A percentile compares a stretch with the other conserved stretches of the same genome.
phyloP scores from a whole-genome alignment of 2,329 filamentous ascomycete genomes.

The Aspergillus melleus region DNA sequence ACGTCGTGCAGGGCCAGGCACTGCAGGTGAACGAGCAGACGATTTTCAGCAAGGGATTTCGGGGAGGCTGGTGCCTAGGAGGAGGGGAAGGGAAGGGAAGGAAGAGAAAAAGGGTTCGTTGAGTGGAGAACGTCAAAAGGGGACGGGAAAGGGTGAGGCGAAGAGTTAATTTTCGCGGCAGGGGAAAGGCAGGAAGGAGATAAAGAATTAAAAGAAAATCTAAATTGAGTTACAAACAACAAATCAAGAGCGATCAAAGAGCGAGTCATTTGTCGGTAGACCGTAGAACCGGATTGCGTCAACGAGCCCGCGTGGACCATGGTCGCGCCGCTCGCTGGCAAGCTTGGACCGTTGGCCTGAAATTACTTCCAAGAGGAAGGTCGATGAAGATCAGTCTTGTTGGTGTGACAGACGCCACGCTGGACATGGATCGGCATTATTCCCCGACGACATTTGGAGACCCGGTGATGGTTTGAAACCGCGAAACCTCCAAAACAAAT shows the following conservation, averaged over 20 bases:
- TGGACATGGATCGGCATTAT: not conserved
- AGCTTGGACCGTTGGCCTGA: constrained; percentile 3
- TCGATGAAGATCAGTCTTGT: constrained; percentile 3
- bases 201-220: not conserved
- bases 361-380: not conserved
- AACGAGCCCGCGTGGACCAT: constrained; percentile 17
- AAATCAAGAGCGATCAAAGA: not conserved
- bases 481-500: not conserved
- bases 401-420: not conserved
- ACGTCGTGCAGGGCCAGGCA: constrained; percentile 8
- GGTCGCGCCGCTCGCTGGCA: constrained; percentile 1
- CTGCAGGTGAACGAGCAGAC: constrained; percentile 2
- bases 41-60: not conserved
- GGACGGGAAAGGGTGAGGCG: not conserved
- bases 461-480: not conserved
- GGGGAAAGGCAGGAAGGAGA: not conserved
- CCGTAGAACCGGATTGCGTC: constrained; percentile 17
- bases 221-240: not conserved
- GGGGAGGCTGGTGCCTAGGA: not conserved
- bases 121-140: constrained; percentile 14
- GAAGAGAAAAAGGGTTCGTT: constrained; percentile 7
- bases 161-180: not conserved
- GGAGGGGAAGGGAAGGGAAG: constrained; percentile 3
- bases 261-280: not conserved
- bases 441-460: not conserved